Evolutionary conservation across 306 rosid genomes (phyloP), one percentile per base, ranked within the genome.

Genomic region (Glycine tomentella): DNA sequence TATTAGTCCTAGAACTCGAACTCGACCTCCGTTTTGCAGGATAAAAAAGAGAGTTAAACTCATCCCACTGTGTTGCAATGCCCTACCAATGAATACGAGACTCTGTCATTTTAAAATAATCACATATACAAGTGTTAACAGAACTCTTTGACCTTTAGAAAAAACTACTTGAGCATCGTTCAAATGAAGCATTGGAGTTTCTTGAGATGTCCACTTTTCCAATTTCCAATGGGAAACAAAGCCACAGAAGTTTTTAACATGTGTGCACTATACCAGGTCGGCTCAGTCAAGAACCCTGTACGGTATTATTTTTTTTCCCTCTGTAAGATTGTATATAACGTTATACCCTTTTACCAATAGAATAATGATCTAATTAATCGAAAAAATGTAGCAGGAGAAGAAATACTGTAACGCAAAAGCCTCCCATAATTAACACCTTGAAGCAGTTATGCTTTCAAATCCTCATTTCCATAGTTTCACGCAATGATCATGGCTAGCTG

Each of bases 401-500:
- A 71, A 67, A 17, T 51, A 73, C 46, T 7, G 40, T 69, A 57
- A 56, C 36, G 73, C 66, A 46, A 31, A 68, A 51, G 57, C 72
- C 15, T 45, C 51, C 74, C 8, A 25, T 25, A 68, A 20, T 75
- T 57, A 67, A 55, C 76, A 65, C 64, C 31, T 52, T 0, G 50
- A 49, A 11, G 34, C 64, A 46, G 12, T 33, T 45, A 25, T 69
- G 55, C 42, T 40, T 71, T 59, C 3, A 66, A 66, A 69, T 75
- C 10, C 63, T 87, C 75, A 92, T 83, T 84, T 90, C 97, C 97
- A 92, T 17, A 90, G 57, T 79, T 88, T 92, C 73, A 88, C 91
- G 15, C 78, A 75, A 5, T 69, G 79, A 83, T 92, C 97, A 79
- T 87, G 87, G 80, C 97, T 81, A 16, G 87, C 87, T 0, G 97